phyloP scores from a whole-genome alignment of 805 yeast genomes.

The Brettanomyces anomalus region DNA sequence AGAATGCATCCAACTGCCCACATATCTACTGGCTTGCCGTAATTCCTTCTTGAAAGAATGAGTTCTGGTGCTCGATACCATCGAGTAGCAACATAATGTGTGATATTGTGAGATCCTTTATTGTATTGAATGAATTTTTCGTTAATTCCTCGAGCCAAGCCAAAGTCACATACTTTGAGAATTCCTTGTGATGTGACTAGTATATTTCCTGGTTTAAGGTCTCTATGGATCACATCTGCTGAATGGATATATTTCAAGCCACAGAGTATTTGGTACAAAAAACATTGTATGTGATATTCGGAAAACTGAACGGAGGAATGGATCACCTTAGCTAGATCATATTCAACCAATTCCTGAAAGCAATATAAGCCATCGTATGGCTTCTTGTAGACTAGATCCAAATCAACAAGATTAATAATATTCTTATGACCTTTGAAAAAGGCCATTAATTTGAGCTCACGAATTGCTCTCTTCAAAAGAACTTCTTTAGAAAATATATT shows the following conservation, averaged over 20 bases:
- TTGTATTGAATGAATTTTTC: slow-evolving; percentile 21
- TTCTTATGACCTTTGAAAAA: slow-evolving; percentile 82
- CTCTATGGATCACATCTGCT: slow-evolving; percentile 88
- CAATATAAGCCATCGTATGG: slow-evolving; percentile 87
- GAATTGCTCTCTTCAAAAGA: slow-evolving; percentile 65
- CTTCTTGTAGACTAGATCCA: slow-evolving; percentile 54
- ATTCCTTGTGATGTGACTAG: slow-evolving; percentile 65
- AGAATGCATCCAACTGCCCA: slow-evolving; percentile 94
- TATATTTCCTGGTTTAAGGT: slow-evolving; percentile 86
- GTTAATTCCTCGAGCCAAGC: slow-evolving; percentile 72
- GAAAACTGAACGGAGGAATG: slow-evolving; percentile 69
- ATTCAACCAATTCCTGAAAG: slow-evolving; percentile 77
- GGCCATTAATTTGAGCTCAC: slow-evolving; percentile 76
- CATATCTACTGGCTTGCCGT: slow-evolving; percentile 69
- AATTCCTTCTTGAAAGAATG: slow-evolving; percentile 48
- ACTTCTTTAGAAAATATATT: slow-evolving; percentile 60
- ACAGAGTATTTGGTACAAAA: slow-evolving; percentile 73
- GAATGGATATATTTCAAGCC: slow-evolving; percentile 86
- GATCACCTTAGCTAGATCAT: slow-evolving; percentile 74
- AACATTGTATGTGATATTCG: slow-evolving; percentile 73
- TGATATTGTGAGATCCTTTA: slow-evolving; percentile 38
- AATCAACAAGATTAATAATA: slow-evolving; percentile 63
- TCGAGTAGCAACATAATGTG: slow-evolving; percentile 86
- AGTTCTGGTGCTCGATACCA: slow-evolving; percentile 96
- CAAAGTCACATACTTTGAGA: slow-evolving; percentile 88